Evolutionary conservation across 371 early-diverging fungal genomes (phyloP).

Genomic region (Mucor mucedo): DNA sequence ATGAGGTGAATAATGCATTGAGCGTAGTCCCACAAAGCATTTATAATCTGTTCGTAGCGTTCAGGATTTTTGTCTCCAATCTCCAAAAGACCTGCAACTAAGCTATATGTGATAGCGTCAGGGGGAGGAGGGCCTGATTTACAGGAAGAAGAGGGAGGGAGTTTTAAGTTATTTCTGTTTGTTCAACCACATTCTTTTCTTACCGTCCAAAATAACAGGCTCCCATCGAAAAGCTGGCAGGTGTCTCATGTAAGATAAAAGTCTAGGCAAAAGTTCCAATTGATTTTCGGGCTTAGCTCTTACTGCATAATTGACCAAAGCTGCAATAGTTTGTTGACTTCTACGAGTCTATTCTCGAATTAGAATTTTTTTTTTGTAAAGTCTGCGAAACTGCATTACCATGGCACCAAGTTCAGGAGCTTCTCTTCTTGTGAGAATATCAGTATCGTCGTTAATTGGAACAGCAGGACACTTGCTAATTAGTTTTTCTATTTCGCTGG

Average conservation of each 20-base stretch:
- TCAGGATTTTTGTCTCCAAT: slow-evolving; percentile 48
- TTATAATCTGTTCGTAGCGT: slow-evolving; percentile 45
- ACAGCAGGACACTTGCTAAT: slow-evolving; percentile 44
- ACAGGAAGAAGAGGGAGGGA: not conserved
- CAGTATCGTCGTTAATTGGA: slow-evolving; percentile 34
- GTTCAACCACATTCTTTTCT: not conserved
- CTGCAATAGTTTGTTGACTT: slow-evolving; percentile 51
- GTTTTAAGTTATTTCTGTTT: not conserved
- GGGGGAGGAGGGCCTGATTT: slow-evolving; percentile 34
- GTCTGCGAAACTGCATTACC: slow-evolving; percentile 14
- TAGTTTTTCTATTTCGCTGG: slow-evolving; percentile 42
- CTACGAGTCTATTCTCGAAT: slow-evolving; percentile 44
- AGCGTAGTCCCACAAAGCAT: slow-evolving; percentile 34
- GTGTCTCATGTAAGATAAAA: slow-evolving; percentile 41
- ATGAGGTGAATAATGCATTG: slow-evolving; percentile 26
- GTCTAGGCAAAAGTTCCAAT: slow-evolving; percentile 36
- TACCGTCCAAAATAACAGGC: slow-evolving; percentile 36
- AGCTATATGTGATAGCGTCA: slow-evolving; percentile 47
- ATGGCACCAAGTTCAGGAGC: slow-evolving; percentile 20
- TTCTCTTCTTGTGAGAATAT: slow-evolving; percentile 20
- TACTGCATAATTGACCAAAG: slow-evolving; percentile 50
- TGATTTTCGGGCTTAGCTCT: slow-evolving; percentile 34
- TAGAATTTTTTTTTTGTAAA: not conserved
- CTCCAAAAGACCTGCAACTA: slow-evolving; percentile 56
- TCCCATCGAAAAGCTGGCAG: slow-evolving; percentile 46